These are phyloP conservation scores for Favolaschia claudopus DNA, from an alignment of 768 basidiomycete genomes.

Conservation along the genomic window DNA sequence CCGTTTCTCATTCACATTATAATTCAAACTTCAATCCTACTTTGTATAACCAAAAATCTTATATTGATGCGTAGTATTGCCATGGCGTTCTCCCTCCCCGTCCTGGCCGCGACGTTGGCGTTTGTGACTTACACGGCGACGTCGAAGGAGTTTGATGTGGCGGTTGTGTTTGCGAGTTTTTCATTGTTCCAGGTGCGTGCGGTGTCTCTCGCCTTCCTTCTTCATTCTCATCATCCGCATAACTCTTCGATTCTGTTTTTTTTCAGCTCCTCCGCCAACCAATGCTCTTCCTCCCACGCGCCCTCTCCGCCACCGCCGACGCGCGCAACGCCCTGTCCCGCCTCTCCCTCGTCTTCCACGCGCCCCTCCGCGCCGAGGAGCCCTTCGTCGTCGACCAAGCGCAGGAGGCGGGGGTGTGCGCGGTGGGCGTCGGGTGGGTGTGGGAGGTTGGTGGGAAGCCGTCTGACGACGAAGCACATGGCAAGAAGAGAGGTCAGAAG, in stretches of 20 bases:
- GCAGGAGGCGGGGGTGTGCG: conserved; percentile 55
- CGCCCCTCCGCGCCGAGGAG: conserved; percentile 53
- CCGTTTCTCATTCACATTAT: not conserved
- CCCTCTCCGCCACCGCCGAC: conserved; percentile 68
- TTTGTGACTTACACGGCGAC: conserved; percentile 71
- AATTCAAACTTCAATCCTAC: too few species aligned
- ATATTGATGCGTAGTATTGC: conserved; percentile 52
- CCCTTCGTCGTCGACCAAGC: conserved; percentile 51
- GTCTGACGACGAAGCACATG: conserved; percentile 8
- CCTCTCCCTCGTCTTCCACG: conserved; percentile 58
- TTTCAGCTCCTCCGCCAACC: conserved; percentile 75
- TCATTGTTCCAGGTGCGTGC: conserved; percentile 22
- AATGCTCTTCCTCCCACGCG: conserved; percentile 70
- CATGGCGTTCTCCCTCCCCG: conserved; percentile 65
- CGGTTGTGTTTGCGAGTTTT: conserved; percentile 64
- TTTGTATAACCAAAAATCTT: too few species aligned
- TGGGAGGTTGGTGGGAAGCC: conserved; percentile 54
- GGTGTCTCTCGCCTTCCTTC: too few species aligned
- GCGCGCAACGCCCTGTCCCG: conserved; percentile 68
- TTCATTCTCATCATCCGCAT: not conserved
- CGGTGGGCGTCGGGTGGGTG: conserved; percentile 62
- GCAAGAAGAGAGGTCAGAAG: conserved; percentile 13
- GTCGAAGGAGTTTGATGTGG: conserved; percentile 63
- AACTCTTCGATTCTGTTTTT: conserved; percentile 51
- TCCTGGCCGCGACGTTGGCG: conserved; percentile 69